Evolutionary conservation across 768 basidiomycete species (phyloP).

Genomic region (Chalciporus sphaerocephalus): DNA sequence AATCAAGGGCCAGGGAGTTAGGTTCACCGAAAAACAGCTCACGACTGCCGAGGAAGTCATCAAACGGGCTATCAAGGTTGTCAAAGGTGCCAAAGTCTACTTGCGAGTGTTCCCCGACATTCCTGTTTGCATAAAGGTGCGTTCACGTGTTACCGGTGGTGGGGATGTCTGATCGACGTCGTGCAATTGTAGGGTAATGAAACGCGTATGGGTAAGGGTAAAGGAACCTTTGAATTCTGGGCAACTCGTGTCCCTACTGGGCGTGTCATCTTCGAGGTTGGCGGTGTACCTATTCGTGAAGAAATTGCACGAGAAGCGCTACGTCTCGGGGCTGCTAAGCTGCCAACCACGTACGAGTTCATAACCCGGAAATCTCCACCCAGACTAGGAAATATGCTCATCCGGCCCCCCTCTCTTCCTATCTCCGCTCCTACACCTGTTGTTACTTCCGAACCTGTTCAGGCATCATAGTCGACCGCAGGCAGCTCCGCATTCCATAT

Average conservation of each 20-base stretch:
- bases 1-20: slow-evolving; percentile 74
- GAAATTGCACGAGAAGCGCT: slow-evolving; percentile 91
- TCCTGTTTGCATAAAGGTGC: slow-evolving; percentile 93
- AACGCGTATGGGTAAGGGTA: slow-evolving; percentile 99
- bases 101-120: slow-evolving; percentile 94
- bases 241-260: slow-evolving; percentile 86
- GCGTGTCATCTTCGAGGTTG: slow-evolving; percentile 91
- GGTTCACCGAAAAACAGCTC: slow-evolving; percentile 88
- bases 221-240: slow-evolving; percentile 97
- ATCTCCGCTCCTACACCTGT: slow-evolving; percentile 10
- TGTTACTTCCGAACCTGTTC: slow-evolving; percentile 8
- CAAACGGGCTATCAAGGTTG: slow-evolving; percentile 80
- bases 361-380: slow-evolving; percentile 65
- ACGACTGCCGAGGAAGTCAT: slow-evolving; percentile 83
- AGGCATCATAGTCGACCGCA: slow-evolving; percentile 7
- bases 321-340: slow-evolving; percentile 79
- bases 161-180: not conserved
- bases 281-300: slow-evolving; percentile 82
- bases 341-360: slow-evolving; percentile 87
- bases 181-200: slow-evolving; percentile 73
- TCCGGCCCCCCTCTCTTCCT: slow-evolving; percentile 35
- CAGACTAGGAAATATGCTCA: slow-evolving; percentile 63
- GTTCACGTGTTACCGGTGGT: slow-evolving; percentile 9
- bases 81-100: slow-evolving; percentile 86
- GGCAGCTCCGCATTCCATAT: not conserved